Evolutionary conservation across 1,139 yeast species (phyloP), one percentile per base, ranked within the genome.

Genomic region (Eremothecium coryli): DNA sequence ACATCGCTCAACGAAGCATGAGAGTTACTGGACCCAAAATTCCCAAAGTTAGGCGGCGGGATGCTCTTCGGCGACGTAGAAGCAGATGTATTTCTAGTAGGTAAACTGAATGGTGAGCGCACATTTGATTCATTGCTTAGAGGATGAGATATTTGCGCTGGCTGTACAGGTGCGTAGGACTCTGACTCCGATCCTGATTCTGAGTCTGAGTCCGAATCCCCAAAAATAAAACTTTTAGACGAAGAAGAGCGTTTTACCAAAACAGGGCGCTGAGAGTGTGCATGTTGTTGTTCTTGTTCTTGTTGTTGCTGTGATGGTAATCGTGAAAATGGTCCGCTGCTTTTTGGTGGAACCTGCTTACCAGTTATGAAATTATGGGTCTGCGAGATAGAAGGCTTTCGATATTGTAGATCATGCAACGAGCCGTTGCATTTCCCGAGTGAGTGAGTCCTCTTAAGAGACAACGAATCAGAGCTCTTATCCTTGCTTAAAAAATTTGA

Each of bases 1-100:
- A 72, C 73, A 43, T 69, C 72, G 32, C 73, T 68, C 26, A 71
- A 54, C 8, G 74, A 62, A 2, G 58, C 52, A 32, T 40, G 45
- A 33, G 54, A 45, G 28, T 54, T 49, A 2, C 54, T 43, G 14
- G 53, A 37, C 32, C 52, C 34, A 30, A 48, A 41, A 36, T 40
- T 44, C 25, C 42, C 37, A 28, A 45, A 20, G 14, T 27, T 27
- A 10, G 30, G 30, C 14, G 30, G 30, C 4, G 30, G 30, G 30
- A 27, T 27, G 7, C 11, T 17, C 22, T 27, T 27, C 4, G 30
- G 30, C n/a, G 30, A 27, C 5, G 30, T 27, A 16, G 30, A 27
- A 9, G 35, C 32, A 6, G 40, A 31, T 7, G 40, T 33, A 4
- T 35, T 36, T n/a, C 14, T 32, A 1, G 40, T 34, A 10, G 37